Evolutionary conservation across 2,329 filamentous ascomycete species (phyloP), one percentile per base, ranked within the genome.

Genomic region (Sarocladium strictum): DNA sequence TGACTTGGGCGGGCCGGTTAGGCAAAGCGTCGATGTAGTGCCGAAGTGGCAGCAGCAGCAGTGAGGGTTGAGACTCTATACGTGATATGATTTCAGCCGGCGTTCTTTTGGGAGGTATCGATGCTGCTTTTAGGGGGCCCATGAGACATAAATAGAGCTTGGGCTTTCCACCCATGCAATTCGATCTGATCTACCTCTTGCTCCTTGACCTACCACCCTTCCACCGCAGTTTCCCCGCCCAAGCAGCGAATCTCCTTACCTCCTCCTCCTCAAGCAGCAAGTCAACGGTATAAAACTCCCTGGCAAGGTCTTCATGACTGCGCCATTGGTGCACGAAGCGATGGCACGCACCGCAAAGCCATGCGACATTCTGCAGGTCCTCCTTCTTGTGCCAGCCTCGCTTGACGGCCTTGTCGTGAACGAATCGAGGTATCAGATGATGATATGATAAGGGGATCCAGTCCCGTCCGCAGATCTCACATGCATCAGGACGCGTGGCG

Each of bases 291-390:
- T 84, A 90, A 65, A 78, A 90, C 54, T 85, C 72, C 61, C 79
- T 76, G 14, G 90, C 90, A 60, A 96, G 71, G 62, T 88, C 88
- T 76, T 95, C 90, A 65, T 94, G 90, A 3, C 72, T 76, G 32
- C 83, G 85, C 64, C 91, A 81, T 37, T 82, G 74, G 73, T 95
- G 90, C 66, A 95, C 89, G 65, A 90, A 91, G 40, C 79, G 82
- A 73, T 96, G 90, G 63, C 90, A 96, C 2, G 89, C 87, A 51
- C 89, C 77, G 69, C 90, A 95, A 60, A 96, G 70, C 90, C 90
- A 95, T 12, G 90, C 90, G 19, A 94, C 90, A 65, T 84, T 90
- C 63, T 89, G 83, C 67, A 95, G 67, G 70, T 84, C 81, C 67
- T 89, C 87, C 58, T 84, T 81, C 3, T 79, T 78, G 72, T 92